Evolutionary conservation across 768 basidiomycete species (phyloP), one percentile per base, ranked within the genome.

Genomic region (Boletus subparvulus): DNA sequence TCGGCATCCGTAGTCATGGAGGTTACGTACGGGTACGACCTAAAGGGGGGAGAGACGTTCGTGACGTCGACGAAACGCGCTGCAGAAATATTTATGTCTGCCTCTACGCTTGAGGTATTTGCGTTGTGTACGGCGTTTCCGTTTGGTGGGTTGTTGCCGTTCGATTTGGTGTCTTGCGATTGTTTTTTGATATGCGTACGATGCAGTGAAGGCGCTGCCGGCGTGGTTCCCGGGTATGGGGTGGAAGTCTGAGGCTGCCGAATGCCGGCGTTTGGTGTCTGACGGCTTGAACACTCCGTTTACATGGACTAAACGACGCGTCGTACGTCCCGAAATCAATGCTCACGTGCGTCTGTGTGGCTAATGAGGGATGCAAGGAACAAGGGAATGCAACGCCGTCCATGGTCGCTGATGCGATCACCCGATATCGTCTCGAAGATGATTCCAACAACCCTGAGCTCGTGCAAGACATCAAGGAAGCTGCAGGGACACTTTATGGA

Each of bases 351-450:
- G 13, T 37, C 7, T 56, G 8, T 5, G 10, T 45, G 10, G 17
- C 28, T 47, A 7, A 60, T 32, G 16, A 1, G 8, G 4, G 14
- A 36, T 17, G 3, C 11, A 16, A 60, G 61, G 49, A 59, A 19
- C 55, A 52, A 36, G 62, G 63, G 19, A 47, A 21, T 10, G 53
- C 52, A 19, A 12, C 12, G 3, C 52, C 52, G 14, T 64, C 58
- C n/a, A 63, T 64, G 63, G 62, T 63, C 10, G 48, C 50, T 24
- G 59, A 64, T 37, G 54, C 64, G 12, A 57, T 63, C 26, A 46
- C 13, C 10, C 53, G 50, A 26, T 45, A 54, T 28, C 42, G 11
- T 35, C 19, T 61, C 1, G 33, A 52, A 8, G 50, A 39, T 17
- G 58, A 59, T 21, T 47, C 57, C 9, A 52, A 36, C 6, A n/a